Conservation (phyloP, 768 basidiomycete species). For the Pisolithus orientalis region DNA sequence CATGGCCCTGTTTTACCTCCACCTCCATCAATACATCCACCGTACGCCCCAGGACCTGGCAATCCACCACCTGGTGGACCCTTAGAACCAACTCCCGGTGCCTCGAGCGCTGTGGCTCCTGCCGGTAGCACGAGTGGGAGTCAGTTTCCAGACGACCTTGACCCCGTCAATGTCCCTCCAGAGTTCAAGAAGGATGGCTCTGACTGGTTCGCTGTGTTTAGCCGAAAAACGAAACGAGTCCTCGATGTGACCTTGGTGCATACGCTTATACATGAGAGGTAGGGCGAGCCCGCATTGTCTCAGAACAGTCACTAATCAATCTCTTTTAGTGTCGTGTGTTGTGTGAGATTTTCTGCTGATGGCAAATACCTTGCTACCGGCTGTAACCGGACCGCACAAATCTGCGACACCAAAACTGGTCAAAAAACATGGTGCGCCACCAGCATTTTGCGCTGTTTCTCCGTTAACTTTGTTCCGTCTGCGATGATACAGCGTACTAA, state of each 20-base stretch:
- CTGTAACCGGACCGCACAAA: slow-evolving; percentile 93
- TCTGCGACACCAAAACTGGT: slow-evolving; percentile 89
- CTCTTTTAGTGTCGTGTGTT: slow-evolving; percentile 64
- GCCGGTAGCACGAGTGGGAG: slow-evolving; percentile 23
- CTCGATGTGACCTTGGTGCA: slow-evolving; percentile 79
- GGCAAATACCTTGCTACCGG: slow-evolving; percentile 92
- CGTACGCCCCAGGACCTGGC: slow-evolving; percentile 27
- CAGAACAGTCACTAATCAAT: slow-evolving; percentile 5
- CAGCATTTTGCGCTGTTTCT: neutral
- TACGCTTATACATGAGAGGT: slow-evolving; percentile 90
- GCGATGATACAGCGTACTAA: slow-evolving; percentile 49
- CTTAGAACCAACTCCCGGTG: slow-evolving; percentile 14
- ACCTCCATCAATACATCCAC: slow-evolving; percentile 25
- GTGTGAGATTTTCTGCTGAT: slow-evolving; percentile 91
- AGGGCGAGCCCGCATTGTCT: slow-evolving; percentile 11
- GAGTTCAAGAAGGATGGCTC: slow-evolving; percentile 54
- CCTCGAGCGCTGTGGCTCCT: slow-evolving; percentile 20
- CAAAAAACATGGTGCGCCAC: slow-evolving; percentile 68
- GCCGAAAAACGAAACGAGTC: slow-evolving; percentile 68
- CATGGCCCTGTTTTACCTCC: slow-evolving; percentile 33
- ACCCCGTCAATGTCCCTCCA: slow-evolving; percentile 27
- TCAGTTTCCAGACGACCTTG: slow-evolving; percentile 30
- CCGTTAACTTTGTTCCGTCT: slow-evolving; percentile 7
- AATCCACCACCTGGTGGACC: slow-evolving; percentile 27
- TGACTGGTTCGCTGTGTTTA: slow-evolving; percentile 90